Evolutionary conservation across 306 rosid species (phyloP), one percentile per base, ranked within the genome.

Genomic region (Aeschynomene evenia): DNA sequence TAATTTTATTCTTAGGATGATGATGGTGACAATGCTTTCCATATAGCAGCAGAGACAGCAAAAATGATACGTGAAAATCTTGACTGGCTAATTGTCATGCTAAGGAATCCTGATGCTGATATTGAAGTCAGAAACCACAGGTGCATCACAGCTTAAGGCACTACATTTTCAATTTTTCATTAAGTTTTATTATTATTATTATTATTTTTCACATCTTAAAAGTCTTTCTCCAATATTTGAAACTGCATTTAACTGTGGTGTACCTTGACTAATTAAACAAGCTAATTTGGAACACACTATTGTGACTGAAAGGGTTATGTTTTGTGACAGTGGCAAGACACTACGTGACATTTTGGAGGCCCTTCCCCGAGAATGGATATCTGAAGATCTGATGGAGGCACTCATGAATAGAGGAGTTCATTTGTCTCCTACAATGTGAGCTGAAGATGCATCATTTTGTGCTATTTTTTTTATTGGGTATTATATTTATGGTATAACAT

Each of bases 21-120:
- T 51, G 99, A 94, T 76, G 99, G 97, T 58, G 95, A 94, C 61
- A 94, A 85, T 77, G 95, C 99, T 74, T 88, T 94, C 73, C 99
- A 94, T 77, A 91, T 94, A 78, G 97, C 96, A 52, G 97, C 96
- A 31, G 97, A 94, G 68, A 89, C 99, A 37, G 89, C 96, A 49
- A 94, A 79, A 84, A 94, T 91, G 99, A 87, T 91, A 55, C 96
- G 97, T 63, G 99, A 94, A 83, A 94, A 94, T 85, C 88, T 94
- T 75, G 92, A 83, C 42, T 94, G 99, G 97, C 97, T 94, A 66
- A 83, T 94, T 83, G 80, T 81, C 52, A 91, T 94, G 99, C 95
- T 94, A 68, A 73, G 28, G 76, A 88, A 88, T 70, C 80, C 92
- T 3, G 83, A 94, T 85, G 97, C 97, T 80, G 89, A 88, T 68